Base-by-base conservation (phyloP, 352 stramenopile species). In the Phytophthora chlamydospora region DNA sequence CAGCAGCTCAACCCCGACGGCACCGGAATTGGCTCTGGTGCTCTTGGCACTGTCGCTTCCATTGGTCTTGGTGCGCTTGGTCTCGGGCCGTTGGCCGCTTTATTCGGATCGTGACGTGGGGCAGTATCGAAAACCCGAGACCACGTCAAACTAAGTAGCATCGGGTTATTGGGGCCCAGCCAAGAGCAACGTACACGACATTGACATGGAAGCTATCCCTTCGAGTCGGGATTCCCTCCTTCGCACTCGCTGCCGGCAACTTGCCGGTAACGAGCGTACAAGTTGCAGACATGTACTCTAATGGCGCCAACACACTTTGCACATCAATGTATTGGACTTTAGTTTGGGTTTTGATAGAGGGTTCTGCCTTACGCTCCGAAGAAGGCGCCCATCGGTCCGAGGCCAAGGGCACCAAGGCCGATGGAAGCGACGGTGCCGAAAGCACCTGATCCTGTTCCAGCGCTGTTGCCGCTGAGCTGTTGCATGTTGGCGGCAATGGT, bases 161-260 rank as follows among this genome's bases (percentile, higher is more conserved):
- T n/a, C n/a, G n/a, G n/a, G n/a, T n/a, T n/a, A n/a, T n/a, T n/a
- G n/a, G n/a, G n/a, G n/a, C n/a, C n/a, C n/a, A n/a, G n/a, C n/a
- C n/a, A 62, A 58, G 38, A 58, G 56, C 46, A 66, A 65, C 49
- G 48, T 48, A 42, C 41, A 59, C 49, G 61, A 66, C 49, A 61
- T 58, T 35, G 54, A 60, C 48, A 66, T 66, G 61, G 32, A 49
- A 55, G 10, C 51, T 61, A 40, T 55, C 19, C 50, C 34, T 42
- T 24, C n/a, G 38, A 43, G 10, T n/a, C 7, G 33, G 40, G 48
- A 59, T 60, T n/a, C 29, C 33, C 46, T 53, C 31, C 11, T 27
- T 65, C n/a, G n/a, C n/a, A n/a, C n/a, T n/a, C n/a, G n/a, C n/a
- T n/a, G n/a, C n/a, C n/a, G n/a, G n/a, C n/a, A n/a, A n/a, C n/a